A percentile compares a stretch with the other conserved stretches of the same genome.
phyloP scores from a whole-genome alignment of 2,329 filamentous ascomycete species.

The Hymenoscyphus infarciens region DNA sequence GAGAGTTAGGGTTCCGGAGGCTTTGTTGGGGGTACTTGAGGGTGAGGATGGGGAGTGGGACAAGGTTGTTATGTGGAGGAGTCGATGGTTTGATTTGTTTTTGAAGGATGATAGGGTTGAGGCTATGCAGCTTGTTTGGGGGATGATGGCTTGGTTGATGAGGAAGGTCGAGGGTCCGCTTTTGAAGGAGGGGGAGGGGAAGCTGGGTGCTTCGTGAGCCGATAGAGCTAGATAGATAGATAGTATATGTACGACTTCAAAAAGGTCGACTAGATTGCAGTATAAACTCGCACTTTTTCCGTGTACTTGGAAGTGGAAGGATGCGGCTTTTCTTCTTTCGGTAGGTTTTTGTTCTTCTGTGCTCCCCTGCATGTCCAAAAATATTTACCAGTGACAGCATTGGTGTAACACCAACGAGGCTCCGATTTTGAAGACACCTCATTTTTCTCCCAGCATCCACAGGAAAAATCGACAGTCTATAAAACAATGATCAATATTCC shows the following conservation, averaged over 20 bases:
- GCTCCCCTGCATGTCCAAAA: too few species aligned
- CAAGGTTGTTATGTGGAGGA: conserved; percentile 52
- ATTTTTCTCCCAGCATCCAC: too few species aligned
- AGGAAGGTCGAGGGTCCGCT: conserved; percentile 32
- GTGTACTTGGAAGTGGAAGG: too few species aligned
- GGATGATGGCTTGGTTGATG: conserved; percentile 59
- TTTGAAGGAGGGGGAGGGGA: conserved; percentile 11
- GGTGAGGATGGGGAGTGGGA: conserved; percentile 45
- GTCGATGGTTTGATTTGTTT: conserved; percentile 60
- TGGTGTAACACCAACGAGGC: too few species aligned
- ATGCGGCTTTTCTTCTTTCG: too few species aligned
- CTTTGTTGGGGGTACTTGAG: conserved; percentile 48
- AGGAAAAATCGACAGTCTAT: too few species aligned
- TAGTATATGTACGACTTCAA: background rate
- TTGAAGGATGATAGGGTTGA: conserved; percentile 49
- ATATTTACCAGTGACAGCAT: too few species aligned
- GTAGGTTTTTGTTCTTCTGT: too few species aligned
- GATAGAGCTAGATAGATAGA: background rate
- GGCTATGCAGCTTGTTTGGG: conserved; percentile 57
- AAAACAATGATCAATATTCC: too few species aligned
- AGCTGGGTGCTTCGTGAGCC: conserved; percentile 18
- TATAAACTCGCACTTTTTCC: too few species aligned
- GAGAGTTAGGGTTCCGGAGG: conserved; percentile 54
- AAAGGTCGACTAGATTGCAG: background rate
- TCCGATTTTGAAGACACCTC: too few species aligned